phyloP scores from a whole-genome alignment of 768 basidiomycete species.

The Pleurotus platypus region DNA sequence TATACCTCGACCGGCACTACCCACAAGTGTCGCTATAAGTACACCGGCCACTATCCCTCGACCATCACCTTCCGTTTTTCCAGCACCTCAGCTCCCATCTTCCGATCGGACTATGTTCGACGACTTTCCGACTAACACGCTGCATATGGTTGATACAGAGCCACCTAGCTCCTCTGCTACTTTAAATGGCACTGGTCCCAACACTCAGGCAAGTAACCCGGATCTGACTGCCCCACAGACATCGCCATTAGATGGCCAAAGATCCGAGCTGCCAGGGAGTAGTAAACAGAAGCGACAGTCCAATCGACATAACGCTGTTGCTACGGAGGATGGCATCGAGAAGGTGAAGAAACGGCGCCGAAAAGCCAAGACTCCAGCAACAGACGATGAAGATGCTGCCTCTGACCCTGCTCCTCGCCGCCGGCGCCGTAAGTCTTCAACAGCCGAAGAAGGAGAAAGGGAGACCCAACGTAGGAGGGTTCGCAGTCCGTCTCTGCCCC shows the following conservation, averaged over 20 bases:
- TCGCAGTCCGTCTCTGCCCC: slow-evolving; percentile 48
- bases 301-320: neutral
- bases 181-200: neutral
- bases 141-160: neutral
- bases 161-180: neutral
- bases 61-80: neutral
- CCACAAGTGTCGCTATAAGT: neutral
- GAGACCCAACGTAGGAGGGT: slow-evolving; percentile 33
- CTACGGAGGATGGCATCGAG: neutral
- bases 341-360: neutral
- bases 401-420: neutral
- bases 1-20: neutral
- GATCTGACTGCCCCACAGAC: neutral
- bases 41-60: neutral
- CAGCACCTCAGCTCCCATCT: neutral
- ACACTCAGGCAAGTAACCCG: neutral
- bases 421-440: neutral
- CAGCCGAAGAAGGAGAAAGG: slow-evolving; percentile 9
- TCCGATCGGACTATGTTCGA: neutral
- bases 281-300: neutral
- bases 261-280: neutral
- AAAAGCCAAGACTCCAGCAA: too few relatives aligned
- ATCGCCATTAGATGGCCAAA: neutral
- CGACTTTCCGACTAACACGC: neutral
- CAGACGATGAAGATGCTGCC: too few relatives aligned